Base-by-base conservation (phyloP, 2,329 filamentous ascomycete species). In the Apiospora marii region DNA sequence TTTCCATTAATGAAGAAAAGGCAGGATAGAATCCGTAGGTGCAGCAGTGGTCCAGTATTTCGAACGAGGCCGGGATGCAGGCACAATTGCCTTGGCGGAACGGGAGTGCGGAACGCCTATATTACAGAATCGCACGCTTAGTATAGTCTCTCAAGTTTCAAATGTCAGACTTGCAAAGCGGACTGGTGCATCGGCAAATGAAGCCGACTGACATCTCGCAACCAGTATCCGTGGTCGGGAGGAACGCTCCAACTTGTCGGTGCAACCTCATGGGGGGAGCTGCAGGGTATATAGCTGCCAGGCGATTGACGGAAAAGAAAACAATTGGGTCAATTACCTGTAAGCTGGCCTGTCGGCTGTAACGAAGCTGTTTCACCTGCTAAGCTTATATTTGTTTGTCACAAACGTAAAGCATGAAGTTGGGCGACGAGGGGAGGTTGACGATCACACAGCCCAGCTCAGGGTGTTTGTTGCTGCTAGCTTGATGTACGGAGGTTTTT, bases 271-370 rank as follows among this genome's bases (percentile, higher is more conserved):
- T 41, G 58, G 41, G 58, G 58, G 58, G 10, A n/a, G 34, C 34
- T 22, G 5, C 58, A 64, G 30, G 58, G 58, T 64, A 64, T 64
- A 64, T 24, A 64, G 6, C 58, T 41, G 30, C 58, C 58, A 41
- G 30, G n/a, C 30, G 10, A 41, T 37, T 64, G 58, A 41, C 58
- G 19, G 34, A 3, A 41, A 41, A 30, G 30, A 64, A 64, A 64
- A 41, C 34, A 41, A 64, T 64, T 64, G 58, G 58, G 34, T 64
- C 22, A 41, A 24, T n/a, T 75, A 67, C 68, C 69, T 73, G 49
- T 72, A 69, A 22, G 34, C 53, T 61, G 53, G 53, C 58, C 34
- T 37, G 34, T 22, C 58, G 58, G 58, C 70, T 44, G 61, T 46
- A 24, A 24, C 67, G 46, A 70, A 43, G 30, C 48, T 72, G 68